Conservation (phyloP, 2,329 filamentous ascomycete species). For the Juglanconis sp. region DNA sequence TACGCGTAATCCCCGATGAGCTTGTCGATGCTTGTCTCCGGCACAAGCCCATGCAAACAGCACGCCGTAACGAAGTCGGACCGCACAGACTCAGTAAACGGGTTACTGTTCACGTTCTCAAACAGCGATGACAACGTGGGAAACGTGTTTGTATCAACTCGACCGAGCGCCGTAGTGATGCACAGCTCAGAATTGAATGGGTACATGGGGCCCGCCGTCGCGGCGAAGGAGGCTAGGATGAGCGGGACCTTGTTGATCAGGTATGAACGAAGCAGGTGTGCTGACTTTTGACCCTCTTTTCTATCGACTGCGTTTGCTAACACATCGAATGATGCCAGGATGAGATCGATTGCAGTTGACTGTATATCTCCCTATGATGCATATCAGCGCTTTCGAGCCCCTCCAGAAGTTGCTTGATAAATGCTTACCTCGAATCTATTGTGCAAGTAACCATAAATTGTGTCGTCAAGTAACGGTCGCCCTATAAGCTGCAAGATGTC, state of each 20-base stretch:
- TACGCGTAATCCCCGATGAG: slow-evolving; percentile 83
- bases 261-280: slow-evolving; percentile 80
- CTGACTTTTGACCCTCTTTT: slow-evolving; percentile 52
- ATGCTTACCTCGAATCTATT: slow-evolving; percentile 74
- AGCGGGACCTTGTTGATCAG: slow-evolving; percentile 67
- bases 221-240: slow-evolving; percentile 48
- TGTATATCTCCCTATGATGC: slow-evolving; percentile 66
- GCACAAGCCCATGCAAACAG: slow-evolving; percentile 80
- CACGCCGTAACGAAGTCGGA: slow-evolving; percentile 87
- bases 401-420: neutral
- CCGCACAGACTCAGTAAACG: slow-evolving; percentile 56
- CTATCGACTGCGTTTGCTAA: slow-evolving; percentile 81
- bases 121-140: slow-evolving; percentile 59
- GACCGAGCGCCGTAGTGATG: slow-evolving; percentile 68
- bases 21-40: slow-evolving; percentile 71
- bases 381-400: slow-evolving; percentile 25
- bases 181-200: slow-evolving; percentile 72
- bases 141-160: slow-evolving; percentile 78
- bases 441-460: slow-evolving; percentile 75
- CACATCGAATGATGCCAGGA: slow-evolving; percentile 85
- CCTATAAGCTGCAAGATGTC: slow-evolving; percentile 62
- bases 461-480: slow-evolving; percentile 80
- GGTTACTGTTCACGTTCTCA: slow-evolving; percentile 53
- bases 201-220: slow-evolving; percentile 56
- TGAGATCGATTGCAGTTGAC: slow-evolving; percentile 73